These are phyloP conservation scores for Triticum urartu DNA, from an alignment of 176 grass and related monocot species.

Conservation along the genomic window DNA sequence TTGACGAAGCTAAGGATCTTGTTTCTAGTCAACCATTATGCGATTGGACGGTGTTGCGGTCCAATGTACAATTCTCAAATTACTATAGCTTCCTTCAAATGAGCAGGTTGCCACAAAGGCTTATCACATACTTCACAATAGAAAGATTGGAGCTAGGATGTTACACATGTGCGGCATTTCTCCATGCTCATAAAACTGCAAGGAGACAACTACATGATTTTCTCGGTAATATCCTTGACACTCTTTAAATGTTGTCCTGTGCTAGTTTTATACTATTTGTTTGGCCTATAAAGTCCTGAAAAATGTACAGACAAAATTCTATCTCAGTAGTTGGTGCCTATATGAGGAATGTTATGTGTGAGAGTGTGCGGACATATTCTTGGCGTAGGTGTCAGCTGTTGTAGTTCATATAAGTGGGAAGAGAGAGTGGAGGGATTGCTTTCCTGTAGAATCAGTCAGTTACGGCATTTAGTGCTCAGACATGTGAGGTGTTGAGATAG, in stretches of 20 bases:
- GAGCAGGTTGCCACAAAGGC: constrained; percentile 71
- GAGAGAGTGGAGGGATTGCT: background rate
- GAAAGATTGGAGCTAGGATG: constrained; percentile 82
- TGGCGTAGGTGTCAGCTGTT: background rate
- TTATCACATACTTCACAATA: constrained; percentile 82
- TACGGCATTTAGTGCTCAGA: background rate
- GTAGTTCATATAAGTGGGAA: background rate
- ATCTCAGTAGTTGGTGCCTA: background rate
- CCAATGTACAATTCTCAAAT: constrained; percentile 68
- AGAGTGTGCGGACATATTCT: background rate
- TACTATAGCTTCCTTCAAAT: constrained; percentile 83
- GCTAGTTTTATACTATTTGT: constrained; percentile 25
- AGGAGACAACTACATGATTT: constrained; percentile 82
- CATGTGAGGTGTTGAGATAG: background rate
- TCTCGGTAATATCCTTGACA: constrained; percentile 65
- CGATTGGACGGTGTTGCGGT: constrained; percentile 80
- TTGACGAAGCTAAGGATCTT: constrained; percentile 95
- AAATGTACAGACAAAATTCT: background rate
- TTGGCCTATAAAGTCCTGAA: background rate
- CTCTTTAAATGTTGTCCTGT: constrained; percentile 7
- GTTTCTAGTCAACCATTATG: constrained; percentile 59
- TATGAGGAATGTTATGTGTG: background rate
- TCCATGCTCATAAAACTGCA: constrained; percentile 70
- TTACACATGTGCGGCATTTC: constrained; percentile 32
- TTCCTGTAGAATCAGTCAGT: background rate